Evolutionary conservation across 306 rosid species (phyloP), one percentile per base, ranked within the genome.

Genomic region (Fragaria vesca): DNA sequence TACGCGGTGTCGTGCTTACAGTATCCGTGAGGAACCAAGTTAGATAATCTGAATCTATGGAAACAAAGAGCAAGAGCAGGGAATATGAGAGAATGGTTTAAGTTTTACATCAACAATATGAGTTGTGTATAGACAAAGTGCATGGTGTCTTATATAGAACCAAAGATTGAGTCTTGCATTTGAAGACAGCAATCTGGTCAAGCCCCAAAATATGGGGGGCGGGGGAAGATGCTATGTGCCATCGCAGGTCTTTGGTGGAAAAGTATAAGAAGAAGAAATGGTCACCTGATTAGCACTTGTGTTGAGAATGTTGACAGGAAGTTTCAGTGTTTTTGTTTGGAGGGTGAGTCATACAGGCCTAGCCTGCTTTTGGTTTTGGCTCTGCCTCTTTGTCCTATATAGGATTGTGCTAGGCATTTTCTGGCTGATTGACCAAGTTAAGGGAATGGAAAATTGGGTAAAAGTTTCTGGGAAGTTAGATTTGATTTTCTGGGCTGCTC

Each of bases 211-310:
- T 24, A 36, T 42, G 6, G 72, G 52, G 40, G 43, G 1, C 7
- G 43, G 85, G 94, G 85, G 94, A 90, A 90, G 83, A 9, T 86
- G 84, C 90, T 4, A 66, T 32, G 61, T 32, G 6, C 24, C 36
- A 40, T 65, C 45, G 69, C 24, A 21, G 69, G 42, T 75, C 71
- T 28, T 28, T 75, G 30, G 46, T 60, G 66, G 77, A 71, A 26
- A 62, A 38, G 24, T 6, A 62, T 32, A 46, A 1, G 28, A 30
- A 42, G 32, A 69, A 73, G 74, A 67, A 61, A 38, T 15, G 57
- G 76, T 71, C 76, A 68, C 77, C 79, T 54, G 32, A 7, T 7
- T 10, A 55, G 62, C 26, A 18, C 38, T 65, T 36, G 38, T 12
- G 28, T 36, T 38, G 15, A 36, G 34, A 38, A 74, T 42, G 28